Evolutionary conservation across 805 yeast genomes (phyloP).

Genomic region (Torulaspora microellipsoides): DNA sequence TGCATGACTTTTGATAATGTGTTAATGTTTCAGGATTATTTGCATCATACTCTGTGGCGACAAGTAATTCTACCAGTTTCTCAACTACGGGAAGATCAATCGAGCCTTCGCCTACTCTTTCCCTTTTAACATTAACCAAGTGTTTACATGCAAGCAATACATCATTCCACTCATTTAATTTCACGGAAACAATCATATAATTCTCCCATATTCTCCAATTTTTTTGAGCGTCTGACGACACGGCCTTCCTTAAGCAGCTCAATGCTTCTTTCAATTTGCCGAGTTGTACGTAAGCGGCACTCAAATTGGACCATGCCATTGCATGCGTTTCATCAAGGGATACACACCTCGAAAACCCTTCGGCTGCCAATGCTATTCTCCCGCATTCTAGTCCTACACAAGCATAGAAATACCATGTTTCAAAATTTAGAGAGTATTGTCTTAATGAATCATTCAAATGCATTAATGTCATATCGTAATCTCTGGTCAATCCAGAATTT

Average conservation of each 20-base stretch:
- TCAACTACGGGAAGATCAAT: constrained; percentile 75
- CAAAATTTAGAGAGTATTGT: constrained; percentile 67
- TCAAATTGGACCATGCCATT: constrained; percentile 87
- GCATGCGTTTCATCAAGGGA: constrained; percentile 76
- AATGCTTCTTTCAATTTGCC: constrained; percentile 74
- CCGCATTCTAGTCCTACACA: constrained; percentile 75
- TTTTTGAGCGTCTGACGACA: constrained; percentile 61
- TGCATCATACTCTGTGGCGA: constrained; percentile 46
- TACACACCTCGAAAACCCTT: constrained; percentile 89
- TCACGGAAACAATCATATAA: constrained; percentile 74
- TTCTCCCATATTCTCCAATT: constrained; percentile 94
- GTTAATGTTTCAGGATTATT: constrained; percentile 37
- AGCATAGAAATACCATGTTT: constrained; percentile 91
- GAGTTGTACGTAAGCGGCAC: constrained; percentile 65
- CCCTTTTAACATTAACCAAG: constrained; percentile 53
- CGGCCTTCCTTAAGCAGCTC: constrained; percentile 77
- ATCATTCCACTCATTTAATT: constrained; percentile 82
- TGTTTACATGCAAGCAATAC: constrained; percentile 71
- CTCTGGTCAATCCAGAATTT: constrained; percentile 46
- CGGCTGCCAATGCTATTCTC: constrained; percentile 74
- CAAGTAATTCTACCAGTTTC: constrained; percentile 61
- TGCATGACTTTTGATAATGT: constrained; percentile 63
- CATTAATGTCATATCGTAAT: constrained; percentile 50
- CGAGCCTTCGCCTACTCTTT: constrained; percentile 55
- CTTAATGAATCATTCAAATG: constrained; percentile 73